Evolutionary conservation across 306 rosid species (phyloP).

Genomic region (Cicer arietinum): DNA sequence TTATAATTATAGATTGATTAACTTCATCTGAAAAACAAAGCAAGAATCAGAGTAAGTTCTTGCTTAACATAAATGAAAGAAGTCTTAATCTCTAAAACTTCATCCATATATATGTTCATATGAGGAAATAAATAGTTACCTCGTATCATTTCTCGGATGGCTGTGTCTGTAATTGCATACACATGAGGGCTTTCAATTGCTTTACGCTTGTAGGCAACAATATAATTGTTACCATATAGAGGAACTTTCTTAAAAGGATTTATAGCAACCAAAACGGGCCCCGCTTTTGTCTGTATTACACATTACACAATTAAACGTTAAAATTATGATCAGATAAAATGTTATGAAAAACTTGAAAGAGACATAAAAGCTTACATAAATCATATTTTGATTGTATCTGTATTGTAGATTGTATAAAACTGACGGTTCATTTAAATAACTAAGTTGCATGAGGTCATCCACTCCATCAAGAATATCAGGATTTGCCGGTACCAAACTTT

Average conservation of each 20-base stretch:
- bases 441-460: conserved; percentile 97
- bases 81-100: conserved; percentile 37
- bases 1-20: conserved; percentile 91
- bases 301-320: conserved; percentile 30
- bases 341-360: conserved; percentile 27
- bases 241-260: conserved; percentile 92
- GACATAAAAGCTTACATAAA: conserved; percentile 66
- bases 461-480: conserved; percentile 99
- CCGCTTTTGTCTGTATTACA: conserved; percentile 81
- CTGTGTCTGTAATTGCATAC: conserved; percentile 91
- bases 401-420: conserved; percentile 85
- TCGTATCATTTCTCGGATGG: conserved; percentile 89
- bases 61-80: conserved; percentile 37
- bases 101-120: conserved; percentile 3
- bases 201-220: conserved; percentile 83
- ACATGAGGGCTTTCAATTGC: conserved; percentile 84
- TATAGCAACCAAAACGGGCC: conserved; percentile 95
- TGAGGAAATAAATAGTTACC: conserved; percentile 51
- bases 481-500: conserved; percentile 77
- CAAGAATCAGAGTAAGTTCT: conserved; percentile 35
- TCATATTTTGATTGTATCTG: conserved; percentile 86
- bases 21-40: conserved; percentile 80
- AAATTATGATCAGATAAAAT: conserved; percentile 26
- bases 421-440: conserved; percentile 93
- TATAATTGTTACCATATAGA: conserved; percentile 78